Conservation (phyloP, 345 rosid genomes). For the Gynandropsis gynandra region DNA sequence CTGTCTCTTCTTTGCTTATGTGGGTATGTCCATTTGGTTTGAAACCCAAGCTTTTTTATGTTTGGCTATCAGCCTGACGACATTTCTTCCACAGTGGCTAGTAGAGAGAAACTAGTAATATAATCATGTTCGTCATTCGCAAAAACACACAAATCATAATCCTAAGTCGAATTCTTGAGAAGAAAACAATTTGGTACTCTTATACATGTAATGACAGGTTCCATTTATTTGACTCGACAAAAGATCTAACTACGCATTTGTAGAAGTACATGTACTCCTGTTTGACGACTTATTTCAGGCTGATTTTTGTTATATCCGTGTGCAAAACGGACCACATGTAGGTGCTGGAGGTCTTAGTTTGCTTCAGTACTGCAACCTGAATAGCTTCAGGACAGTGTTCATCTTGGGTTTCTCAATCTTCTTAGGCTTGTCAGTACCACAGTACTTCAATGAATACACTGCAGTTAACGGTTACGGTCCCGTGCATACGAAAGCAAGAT, state of each 20-base stretch:
- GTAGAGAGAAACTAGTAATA: too few species aligned
- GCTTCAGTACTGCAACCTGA: slow-evolving; percentile 88
- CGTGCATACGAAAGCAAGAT: slow-evolving; percentile 68
- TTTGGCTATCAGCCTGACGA: too few species aligned
- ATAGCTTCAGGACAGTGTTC: slow-evolving; percentile 74
- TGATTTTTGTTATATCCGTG: not conserved
- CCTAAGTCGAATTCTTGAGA: too few species aligned
- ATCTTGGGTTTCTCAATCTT: slow-evolving; percentile 83
- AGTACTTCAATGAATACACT: slow-evolving; percentile 85
- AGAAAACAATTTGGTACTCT: not conserved
- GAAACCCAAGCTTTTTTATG: not conserved
- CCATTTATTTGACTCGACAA: too few species aligned
- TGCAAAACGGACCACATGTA: slow-evolving; percentile 21
- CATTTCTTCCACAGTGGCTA: too few species aligned
- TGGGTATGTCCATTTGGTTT: slow-evolving; percentile 47
- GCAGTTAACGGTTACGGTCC: slow-evolving; percentile 83
- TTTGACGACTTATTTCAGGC: not conserved
- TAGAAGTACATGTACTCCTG: too few species aligned
- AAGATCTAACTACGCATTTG: too few species aligned
- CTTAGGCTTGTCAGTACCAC: slow-evolving; percentile 84
- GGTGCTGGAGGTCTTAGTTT: slow-evolving; percentile 88
- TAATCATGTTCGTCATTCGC: too few species aligned
- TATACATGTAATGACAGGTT: too few species aligned
- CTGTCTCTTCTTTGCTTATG: slow-evolving; percentile 87
- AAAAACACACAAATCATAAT: too few species aligned